These are phyloP conservation scores for Tylopilus sp. DNA, from an alignment of 1,284 basidiomycete species.

Conservation along the genomic window DNA sequence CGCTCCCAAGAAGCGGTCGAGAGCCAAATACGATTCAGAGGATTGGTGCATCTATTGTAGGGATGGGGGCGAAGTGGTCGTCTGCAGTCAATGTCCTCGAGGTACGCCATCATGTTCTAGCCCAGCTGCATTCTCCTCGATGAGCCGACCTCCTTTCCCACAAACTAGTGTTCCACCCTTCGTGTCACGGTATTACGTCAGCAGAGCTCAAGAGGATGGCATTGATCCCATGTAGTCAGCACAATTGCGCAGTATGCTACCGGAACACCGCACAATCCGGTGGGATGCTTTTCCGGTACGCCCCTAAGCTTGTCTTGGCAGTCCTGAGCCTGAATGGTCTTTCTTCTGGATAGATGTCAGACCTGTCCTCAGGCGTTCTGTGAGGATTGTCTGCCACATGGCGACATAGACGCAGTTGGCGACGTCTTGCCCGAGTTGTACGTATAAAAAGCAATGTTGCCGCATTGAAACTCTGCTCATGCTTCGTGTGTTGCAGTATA, in stretches of 20 bases:
- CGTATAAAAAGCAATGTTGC: constrained; percentile 20
- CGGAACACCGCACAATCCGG: constrained; percentile 44
- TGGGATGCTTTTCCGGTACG: constrained; percentile 50
- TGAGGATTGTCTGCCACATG: constrained; percentile 54
- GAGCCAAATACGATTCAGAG: constrained; percentile 42
- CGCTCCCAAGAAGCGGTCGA: constrained; percentile 29
- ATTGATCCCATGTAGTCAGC: constrained; percentile 45
- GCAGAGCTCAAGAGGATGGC: constrained; percentile 27
- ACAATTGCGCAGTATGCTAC: constrained; percentile 43
- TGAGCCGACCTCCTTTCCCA: neutral
- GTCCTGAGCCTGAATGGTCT: constrained; percentile 4
- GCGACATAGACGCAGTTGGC: constrained; percentile 48
- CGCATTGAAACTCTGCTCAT: constrained; percentile 9
- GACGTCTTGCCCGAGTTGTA: constrained; percentile 56
- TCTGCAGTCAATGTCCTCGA: constrained; percentile 50
- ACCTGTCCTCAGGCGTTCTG: constrained; percentile 58
- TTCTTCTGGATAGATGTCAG: constrained; percentile 42
- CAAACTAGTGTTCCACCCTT: constrained; percentile 47
- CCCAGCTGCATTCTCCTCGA: constrained; percentile 1
- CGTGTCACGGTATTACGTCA: constrained; percentile 40
- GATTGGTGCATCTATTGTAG: constrained; percentile 57
- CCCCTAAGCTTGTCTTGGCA: neutral
- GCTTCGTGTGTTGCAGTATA: constrained; percentile 28
- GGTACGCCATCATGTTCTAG: constrained; percentile 33
- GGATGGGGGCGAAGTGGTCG: constrained; percentile 52